Conservation (phyloP, 305 asterid genomes). For the Fraxinus albicans region DNA sequence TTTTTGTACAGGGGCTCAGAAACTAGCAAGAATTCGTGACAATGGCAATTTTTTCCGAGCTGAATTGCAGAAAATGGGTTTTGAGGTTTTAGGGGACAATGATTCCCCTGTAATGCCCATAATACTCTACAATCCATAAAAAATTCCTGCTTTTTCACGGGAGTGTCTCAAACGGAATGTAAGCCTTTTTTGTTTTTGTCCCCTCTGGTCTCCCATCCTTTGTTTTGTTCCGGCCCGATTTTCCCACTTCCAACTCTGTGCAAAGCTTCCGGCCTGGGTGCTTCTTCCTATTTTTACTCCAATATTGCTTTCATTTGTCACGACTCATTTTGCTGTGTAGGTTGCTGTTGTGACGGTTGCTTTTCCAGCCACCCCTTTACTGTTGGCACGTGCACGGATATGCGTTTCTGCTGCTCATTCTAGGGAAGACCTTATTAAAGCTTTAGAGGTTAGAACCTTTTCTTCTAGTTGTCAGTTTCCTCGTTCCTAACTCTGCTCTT, state of each 20-base stretch:
- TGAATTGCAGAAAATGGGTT: conserved; percentile 95
- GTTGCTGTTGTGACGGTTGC: conserved; percentile 97
- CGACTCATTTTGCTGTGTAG: conserved; percentile 32
- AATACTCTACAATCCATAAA: conserved; percentile 94
- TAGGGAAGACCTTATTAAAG: conserved; percentile 84
- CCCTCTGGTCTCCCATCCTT: too few species aligned
- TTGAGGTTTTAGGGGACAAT: conserved; percentile 96
- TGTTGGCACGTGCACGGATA: conserved; percentile 94
- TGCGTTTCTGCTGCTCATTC: conserved; percentile 95
- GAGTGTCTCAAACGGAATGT: conserved; percentile 88
- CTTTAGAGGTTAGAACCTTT: conserved; percentile 57
- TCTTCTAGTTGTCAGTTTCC: neutral
- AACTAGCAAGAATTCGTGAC: conserved; percentile 83
- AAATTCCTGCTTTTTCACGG: conserved; percentile 95
- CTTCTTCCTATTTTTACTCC: too few species aligned
- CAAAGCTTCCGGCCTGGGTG: too few species aligned
- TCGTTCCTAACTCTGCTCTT: neutral
- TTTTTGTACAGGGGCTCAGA: conserved; percentile 61
- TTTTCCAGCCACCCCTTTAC: conserved; percentile 96
- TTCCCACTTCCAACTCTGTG: too few species aligned
- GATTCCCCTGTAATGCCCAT: conserved; percentile 99
- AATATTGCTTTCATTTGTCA: neutral
- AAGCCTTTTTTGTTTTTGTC: conserved; percentile 13
- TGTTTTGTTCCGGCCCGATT: too few species aligned
- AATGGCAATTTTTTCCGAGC: conserved; percentile 92